These are phyloP conservation scores for Gossypium trilobum DNA, from an alignment of 441 rosid species.

Conservation along the genomic window DNA sequence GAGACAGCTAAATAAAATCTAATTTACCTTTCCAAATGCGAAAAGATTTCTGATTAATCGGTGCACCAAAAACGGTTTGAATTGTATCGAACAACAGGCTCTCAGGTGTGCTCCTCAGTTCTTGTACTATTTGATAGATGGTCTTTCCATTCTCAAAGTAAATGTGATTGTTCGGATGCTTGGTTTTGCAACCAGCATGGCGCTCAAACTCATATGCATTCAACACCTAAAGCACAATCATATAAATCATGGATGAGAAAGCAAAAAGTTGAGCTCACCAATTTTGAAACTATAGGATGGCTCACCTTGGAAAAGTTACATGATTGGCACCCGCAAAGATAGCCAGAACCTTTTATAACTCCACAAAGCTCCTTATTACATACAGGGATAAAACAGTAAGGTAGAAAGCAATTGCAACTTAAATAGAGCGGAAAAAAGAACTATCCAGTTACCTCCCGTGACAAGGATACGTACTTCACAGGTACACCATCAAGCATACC, in stretches of 20 bases:
- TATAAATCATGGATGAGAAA: constrained; percentile 10
- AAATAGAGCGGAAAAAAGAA: neutral
- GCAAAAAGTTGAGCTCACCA: neutral
- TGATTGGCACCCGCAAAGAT: constrained; percentile 60
- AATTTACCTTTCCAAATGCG: constrained; percentile 55
- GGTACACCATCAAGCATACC: constrained; percentile 69
- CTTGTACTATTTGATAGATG: constrained; percentile 65
- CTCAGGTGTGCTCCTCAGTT: constrained; percentile 57
- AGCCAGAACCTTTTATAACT: constrained; percentile 61
- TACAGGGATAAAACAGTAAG: constrained; percentile 5
- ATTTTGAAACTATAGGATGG: constrained; percentile 2
- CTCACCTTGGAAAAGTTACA: constrained; percentile 57
- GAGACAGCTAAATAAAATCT: neutral
- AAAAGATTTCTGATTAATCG: constrained; percentile 64
- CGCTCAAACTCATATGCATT: constrained; percentile 73
- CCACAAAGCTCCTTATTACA: constrained; percentile 48
- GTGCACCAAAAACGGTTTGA: constrained; percentile 53
- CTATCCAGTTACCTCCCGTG: constrained; percentile 45
- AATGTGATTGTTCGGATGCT: constrained; percentile 74
- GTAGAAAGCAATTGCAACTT: constrained; percentile 14
- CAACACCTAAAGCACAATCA: constrained; percentile 35
- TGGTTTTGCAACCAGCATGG: constrained; percentile 69
- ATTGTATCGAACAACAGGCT: constrained; percentile 46
- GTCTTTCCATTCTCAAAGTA: constrained; percentile 73
- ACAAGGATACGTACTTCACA: constrained; percentile 59